Evolutionary conservation across 129 eudicot species (phyloP), one percentile per base, ranked within the genome.

Genomic region (Ambrosia artemisiifolia): DNA sequence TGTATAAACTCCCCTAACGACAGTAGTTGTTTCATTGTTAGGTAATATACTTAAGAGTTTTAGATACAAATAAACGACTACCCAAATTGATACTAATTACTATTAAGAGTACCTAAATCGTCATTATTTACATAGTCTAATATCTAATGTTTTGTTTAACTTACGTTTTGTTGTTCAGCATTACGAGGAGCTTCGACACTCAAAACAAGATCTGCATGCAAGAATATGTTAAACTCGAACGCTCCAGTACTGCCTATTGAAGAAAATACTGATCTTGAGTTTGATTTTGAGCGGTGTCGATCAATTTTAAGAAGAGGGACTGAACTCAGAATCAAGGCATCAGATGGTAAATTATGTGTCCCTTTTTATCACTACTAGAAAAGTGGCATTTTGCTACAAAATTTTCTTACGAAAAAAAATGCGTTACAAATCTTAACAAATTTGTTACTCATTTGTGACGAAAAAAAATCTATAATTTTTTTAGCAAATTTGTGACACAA

Each of bases 171-270:
- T 13, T 76, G 54, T 71, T 70, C 60, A 93, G 98, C 98, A 13
- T 71, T 93, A 46, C 79, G 87, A 74, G 98, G 96, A 65, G 98
- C 96, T 11, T 87, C 88, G 11, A 87, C 96, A 4, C 92, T 93
- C 0, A 89, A 89, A 77, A 87, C 86, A 73, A 78, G 98, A 82
- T 36, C 91, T 14, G 82, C 75, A 40, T 80, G 78, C 88, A 92
- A 87, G 83, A 87, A 72, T 17, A 83, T 82, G 76, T 73, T 88
- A 34, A 89, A 78, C 61, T 77, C 86, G 44, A 76, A 80, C 63
- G 66, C 69, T 11, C 92, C 96, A 10, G 84, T 93, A 70, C 77
- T 93, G 66, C 96, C 96, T 20, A 77, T 93, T 3, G 96, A 85
- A 83, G 83, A 81, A 60, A 83, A 70, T 54, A 67, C 64, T 75